These are phyloP conservation scores for Acorus gramineus DNA, from an alignment of 106 monocot genomes.

Conservation along the genomic window DNA sequence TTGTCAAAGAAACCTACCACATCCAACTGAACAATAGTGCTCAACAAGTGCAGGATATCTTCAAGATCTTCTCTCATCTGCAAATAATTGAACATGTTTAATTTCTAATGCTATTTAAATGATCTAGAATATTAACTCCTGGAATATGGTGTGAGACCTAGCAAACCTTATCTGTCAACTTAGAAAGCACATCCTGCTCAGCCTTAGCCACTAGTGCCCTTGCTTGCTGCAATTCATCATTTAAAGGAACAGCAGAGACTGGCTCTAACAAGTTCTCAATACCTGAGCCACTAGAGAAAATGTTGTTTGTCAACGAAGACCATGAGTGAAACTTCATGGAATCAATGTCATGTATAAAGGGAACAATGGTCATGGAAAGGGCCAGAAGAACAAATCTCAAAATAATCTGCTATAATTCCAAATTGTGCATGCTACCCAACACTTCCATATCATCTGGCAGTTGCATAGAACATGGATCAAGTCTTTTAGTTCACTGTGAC, in stretches of 20 bases:
- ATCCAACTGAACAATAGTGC: constrained; percentile 41
- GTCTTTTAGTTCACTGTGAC: too few species aligned
- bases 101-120: neutral
- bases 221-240: constrained; percentile 72
- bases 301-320: neutral
- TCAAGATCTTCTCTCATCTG: constrained; percentile 59
- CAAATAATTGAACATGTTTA: constrained; percentile 7
- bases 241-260: constrained; percentile 54
- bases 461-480: too few species aligned
- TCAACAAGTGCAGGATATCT: constrained; percentile 37
- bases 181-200: constrained; percentile 66
- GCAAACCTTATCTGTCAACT: constrained; percentile 69
- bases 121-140: too few species aligned
- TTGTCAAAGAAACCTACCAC: constrained; percentile 34
- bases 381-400: too few species aligned
- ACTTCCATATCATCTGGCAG: too few species aligned
- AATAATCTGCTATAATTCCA: too few species aligned
- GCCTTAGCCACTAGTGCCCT: constrained; percentile 46
- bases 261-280: constrained; percentile 61
- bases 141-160: neutral
- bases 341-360: too few species aligned
- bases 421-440: too few species aligned
- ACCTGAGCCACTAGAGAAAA: constrained; percentile 43
- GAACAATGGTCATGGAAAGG: too few species aligned
- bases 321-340: too few species aligned